phyloP scores from a whole-genome alignment of 2,329 filamentous ascomycete genomes.

The Celoporthe dispersa region DNA sequence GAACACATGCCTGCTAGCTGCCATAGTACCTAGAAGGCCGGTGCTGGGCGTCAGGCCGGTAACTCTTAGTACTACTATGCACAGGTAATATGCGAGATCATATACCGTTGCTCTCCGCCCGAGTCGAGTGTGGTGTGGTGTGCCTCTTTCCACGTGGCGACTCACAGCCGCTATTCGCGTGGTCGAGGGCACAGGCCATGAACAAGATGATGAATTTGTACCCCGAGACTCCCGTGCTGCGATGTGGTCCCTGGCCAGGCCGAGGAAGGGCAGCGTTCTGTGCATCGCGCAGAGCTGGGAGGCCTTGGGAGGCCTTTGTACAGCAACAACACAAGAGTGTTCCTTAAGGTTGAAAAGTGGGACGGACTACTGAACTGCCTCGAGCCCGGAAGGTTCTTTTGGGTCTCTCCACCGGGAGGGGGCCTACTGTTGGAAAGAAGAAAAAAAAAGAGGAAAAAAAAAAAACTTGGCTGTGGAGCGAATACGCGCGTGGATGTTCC shows the following conservation, averaged over 20 bases:
- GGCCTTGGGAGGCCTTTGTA: background rate
- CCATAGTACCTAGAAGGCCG: background rate
- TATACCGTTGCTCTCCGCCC: background rate
- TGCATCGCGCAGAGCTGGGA: too few relatives aligned
- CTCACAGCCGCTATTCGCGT: background rate
- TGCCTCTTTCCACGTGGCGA: conserved; percentile 1
- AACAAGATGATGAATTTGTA: background rate
- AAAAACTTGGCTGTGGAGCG: background rate
- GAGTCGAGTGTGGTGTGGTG: background rate
- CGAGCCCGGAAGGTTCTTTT: background rate
- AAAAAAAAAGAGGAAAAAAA: background rate
- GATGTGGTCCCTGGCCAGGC: background rate
- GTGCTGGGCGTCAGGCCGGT: background rate
- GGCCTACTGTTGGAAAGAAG: background rate
- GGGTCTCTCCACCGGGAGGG: background rate
- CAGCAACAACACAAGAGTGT: too few relatives aligned
- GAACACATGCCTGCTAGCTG: too few relatives aligned
- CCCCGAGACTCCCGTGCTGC: background rate
- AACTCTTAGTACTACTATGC: background rate
- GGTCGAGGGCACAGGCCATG: background rate
- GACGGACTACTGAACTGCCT: background rate
- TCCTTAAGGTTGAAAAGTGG: background rate
- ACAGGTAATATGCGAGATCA: background rate
- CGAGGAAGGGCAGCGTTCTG: background rate
- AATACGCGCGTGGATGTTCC: background rate